Conservation (phyloP, 208 protist species). For the Acanthamoeba triangularis region DNA sequence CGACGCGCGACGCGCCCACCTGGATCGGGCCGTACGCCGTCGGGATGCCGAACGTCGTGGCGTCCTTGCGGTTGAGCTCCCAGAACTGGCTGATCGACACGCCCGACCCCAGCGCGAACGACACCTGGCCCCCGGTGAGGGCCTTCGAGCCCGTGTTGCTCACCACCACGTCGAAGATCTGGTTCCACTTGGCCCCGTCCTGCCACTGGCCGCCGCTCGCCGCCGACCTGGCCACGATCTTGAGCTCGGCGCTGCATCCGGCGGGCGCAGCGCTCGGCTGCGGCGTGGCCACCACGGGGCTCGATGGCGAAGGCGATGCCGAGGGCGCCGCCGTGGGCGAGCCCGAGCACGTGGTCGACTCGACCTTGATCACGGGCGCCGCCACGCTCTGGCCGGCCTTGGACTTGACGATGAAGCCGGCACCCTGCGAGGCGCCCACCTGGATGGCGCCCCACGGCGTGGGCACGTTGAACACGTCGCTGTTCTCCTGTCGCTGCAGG, state of each 20-base stretch:
- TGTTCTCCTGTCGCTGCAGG: not conserved
- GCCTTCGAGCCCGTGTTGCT: not conserved
- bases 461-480: not conserved
- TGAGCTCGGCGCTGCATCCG: not conserved
- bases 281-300: not conserved
- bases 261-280: not conserved
- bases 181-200: not conserved
- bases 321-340: not conserved
- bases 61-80: conserved; percentile 32
- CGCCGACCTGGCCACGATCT: not conserved
- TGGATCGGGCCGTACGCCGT: conserved; percentile 24
- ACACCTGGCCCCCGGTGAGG: not conserved
- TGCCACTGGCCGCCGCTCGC: not conserved
- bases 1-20: conserved; percentile 2
- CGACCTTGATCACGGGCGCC: not conserved
- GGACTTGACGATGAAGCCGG: not conserved
- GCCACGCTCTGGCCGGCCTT: not conserved
- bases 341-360: not conserved
- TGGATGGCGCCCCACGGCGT: not conserved
- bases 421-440: not conserved
- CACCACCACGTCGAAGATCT: conserved; percentile 22
- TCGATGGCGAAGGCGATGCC: not conserved
- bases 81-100: conserved; percentile 20
- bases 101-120: not conserved
- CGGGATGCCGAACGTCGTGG: not conserved